Base-by-base conservation (phyloP, 768 basidiomycete genomes). In the Naganishia vaughanmartiniae region DNA sequence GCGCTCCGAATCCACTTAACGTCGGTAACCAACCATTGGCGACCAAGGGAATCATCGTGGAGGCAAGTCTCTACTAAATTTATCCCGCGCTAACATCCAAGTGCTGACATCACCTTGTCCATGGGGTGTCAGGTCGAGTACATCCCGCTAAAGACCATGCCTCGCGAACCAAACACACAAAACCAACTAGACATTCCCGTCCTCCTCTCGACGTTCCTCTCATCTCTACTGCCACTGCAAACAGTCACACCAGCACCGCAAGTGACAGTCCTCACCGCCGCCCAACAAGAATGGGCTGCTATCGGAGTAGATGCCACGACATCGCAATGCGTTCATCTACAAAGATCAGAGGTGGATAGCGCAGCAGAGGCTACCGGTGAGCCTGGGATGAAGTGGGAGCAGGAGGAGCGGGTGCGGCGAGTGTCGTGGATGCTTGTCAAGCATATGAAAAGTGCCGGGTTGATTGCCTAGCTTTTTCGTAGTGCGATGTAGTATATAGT, bases 371-470 rank as follows among this genome's bases (percentile, higher is more conserved):
- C 39, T 28, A n/a, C 3, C 2, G 60, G 60, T 28, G 24, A 10
- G 24, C 60, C 60, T 12, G 60, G 60, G 42, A 63, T 30, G 24
- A 63, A 34, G 26, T 63, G 60, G 60, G 60, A 63, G 60, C 21
- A 26, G 39, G 60, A 63, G 11, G 60, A 63, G 24, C 60, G 60
- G 3, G 60, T 63, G 12, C 42, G 60, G 11, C 39, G 60, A 11
- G 60, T 42, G 24, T 28, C 60, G 3, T 63, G 60, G 60, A 63
- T 42, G n/a, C 28, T 63, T 19, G 60, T 63, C 21, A 63, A 63
- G 26, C 60, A 63, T 45, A 46, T 63, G 60, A 63, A 63, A n/a
- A 63, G 42, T 30, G 28, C 42, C 4, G 60, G 60, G 10, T 42
- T 45, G 39, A 63, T 63, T 26, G 60, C 60, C n/a, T 58, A 39